Base-by-base conservation (phyloP, 306 rosid genomes). In the Trichosanthes truncata region DNA sequence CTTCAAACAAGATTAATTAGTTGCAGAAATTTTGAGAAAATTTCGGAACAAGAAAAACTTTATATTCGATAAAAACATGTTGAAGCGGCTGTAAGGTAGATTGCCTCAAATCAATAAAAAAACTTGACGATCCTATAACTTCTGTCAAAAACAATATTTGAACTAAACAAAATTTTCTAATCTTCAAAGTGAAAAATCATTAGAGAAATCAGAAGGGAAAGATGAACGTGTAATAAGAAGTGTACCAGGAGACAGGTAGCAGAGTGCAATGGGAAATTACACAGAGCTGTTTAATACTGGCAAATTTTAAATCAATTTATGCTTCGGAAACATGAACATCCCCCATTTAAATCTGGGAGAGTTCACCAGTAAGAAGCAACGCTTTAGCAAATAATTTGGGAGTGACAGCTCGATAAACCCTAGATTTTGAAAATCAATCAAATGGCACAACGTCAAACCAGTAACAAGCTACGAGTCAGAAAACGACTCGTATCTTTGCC, bases 231-330 rank as follows among this genome's bases (percentile, higher is more conserved):
- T 1, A 36, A 68, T 9, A 48, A 9, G 5, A 11, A 69, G 9
- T 91, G 85, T 91, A 86, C 96, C 97, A 91, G 93, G 23, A 90
- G 98, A 91, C 98, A 93, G 97, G 98, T 91, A 90, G 81, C 96
- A 57, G 59, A 66, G 84, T 87, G 92, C 79, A 84, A 79, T 9
- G 11, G n/a, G 29, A 80, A 41, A 7, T 45, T 51, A 83, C 96
- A 86, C 86, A 40, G 82, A 15, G 93, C 92, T 89, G 97, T 91
- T 93, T 88, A 87, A 91, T 74, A 83, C 92, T 86, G 97, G 93
- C 59, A 38, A 80, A 41, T 33, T 49, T 6, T 31, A 41, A 8
- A 74, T 83, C 49, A 11, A 71, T 91, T 51, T 91, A 91, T 88
- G 96, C 97, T 90, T 86, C 95, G 92, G 96, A 91, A 93, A 91